These are phyloP conservation scores for Symbiodinium natans DNA, from an alignment of 73 alveolate genomes.

Conservation along the genomic window DNA sequence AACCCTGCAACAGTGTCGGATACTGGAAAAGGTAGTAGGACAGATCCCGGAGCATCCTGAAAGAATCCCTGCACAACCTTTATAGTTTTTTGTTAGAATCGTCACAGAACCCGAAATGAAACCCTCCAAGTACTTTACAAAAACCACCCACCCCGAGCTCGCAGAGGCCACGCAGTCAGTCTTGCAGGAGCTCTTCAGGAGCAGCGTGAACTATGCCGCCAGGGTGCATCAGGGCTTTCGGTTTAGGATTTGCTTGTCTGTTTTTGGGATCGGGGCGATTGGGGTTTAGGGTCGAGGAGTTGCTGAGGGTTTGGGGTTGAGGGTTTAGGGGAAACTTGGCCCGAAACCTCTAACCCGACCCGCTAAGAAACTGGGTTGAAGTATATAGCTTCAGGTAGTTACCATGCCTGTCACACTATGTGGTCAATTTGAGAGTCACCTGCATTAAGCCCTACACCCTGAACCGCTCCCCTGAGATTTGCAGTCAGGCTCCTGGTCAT, in stretches of 20 bases:
- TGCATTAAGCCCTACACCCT: background rate
- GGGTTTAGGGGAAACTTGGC: background rate
- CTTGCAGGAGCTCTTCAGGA: background rate
- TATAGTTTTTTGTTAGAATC: background rate
- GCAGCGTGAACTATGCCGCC: conserved; percentile 1
- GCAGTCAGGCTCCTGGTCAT: background rate
- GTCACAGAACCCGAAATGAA: background rate
- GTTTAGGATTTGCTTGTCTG: background rate
- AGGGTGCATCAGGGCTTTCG: background rate
- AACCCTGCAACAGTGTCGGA: background rate
- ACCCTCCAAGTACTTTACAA: background rate
- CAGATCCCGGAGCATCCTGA: background rate
- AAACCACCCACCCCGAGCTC: background rate
- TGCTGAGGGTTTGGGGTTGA: background rate
- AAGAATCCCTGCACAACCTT: background rate
- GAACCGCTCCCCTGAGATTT: background rate
- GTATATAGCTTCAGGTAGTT: background rate
- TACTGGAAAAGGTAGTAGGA: background rate
- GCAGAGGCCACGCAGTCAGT: background rate
- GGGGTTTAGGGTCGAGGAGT: background rate
- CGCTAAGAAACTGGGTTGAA: background rate
- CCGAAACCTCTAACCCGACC: background rate
- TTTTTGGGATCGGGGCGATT: background rate
- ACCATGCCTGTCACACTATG: background rate
- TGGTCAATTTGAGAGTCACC: too few relatives aligned